phyloP scores from a whole-genome alignment of 768 basidiomycete species.

The Lentinula aciculospora region DNA sequence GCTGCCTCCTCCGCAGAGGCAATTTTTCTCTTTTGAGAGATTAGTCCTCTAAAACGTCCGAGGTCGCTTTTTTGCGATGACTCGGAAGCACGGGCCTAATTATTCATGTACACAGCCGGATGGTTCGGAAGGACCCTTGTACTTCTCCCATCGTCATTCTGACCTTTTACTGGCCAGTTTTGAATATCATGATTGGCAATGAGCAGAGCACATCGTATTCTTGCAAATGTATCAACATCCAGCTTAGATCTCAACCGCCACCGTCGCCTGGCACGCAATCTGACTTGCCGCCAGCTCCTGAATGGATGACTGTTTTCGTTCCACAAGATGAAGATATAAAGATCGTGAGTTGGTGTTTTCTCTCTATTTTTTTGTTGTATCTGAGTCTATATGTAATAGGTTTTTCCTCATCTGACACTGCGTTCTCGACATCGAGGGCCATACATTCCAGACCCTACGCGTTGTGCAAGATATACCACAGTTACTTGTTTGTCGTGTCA shows the following conservation, averaged over 20 bases:
- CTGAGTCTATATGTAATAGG: constrained; percentile 20
- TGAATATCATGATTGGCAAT: background rate
- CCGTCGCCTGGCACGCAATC: constrained; percentile 21
- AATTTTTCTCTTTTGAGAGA: too few species aligned
- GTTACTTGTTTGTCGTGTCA: constrained; percentile 45
- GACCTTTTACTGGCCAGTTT: background rate
- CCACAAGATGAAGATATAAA: constrained; percentile 40
- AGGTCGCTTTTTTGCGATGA: background rate
- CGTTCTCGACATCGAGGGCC: constrained; percentile 30
- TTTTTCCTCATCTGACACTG: constrained; percentile 44
- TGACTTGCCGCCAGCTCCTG: constrained; percentile 10
- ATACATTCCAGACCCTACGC: constrained; percentile 18
- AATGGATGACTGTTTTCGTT: constrained; percentile 35
- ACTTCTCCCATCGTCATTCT: background rate
- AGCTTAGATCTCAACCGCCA: constrained; percentile 36
- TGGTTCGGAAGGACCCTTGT: background rate
- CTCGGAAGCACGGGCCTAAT: background rate
- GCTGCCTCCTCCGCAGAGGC: too few species aligned
- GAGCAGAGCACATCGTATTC: constrained; percentile 16
- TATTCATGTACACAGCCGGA: background rate
- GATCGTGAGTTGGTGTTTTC: constrained; percentile 25
- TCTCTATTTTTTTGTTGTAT: background rate
- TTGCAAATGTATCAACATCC: constrained; percentile 46
- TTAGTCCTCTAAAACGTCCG: too few species aligned
- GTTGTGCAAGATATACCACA: constrained; percentile 32